A percentile compares a stretch with the other conserved stretches of the same genome.
Evolutionary conservation across 495 filamentous ascomycete genomes (phyloP).

Genomic region (Lentithecium fluviatile): DNA sequence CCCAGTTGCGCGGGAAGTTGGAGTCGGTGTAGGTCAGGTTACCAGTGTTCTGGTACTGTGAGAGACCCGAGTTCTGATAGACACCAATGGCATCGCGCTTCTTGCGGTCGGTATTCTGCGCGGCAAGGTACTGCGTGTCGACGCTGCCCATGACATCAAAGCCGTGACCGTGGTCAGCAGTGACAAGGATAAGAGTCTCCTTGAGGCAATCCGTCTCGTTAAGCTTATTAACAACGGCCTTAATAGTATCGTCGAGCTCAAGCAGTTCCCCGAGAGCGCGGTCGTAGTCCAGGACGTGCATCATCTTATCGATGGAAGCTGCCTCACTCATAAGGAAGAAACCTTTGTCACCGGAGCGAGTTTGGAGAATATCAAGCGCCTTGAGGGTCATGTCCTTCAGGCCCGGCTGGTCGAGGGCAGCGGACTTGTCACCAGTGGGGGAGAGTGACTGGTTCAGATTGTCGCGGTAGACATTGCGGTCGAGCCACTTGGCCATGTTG

Average conservation of each 20-base stretch:
- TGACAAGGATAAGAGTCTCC: constrained; percentile 67
- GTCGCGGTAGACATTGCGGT: constrained; percentile 63
- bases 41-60: constrained; percentile 59
- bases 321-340: constrained; percentile 78
- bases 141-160: constrained; percentile 63
- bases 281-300: constrained; percentile 74
- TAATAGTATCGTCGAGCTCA: constrained; percentile 72
- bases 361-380: constrained; percentile 66
- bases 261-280: constrained; percentile 72
- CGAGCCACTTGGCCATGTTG: constrained; percentile 70
- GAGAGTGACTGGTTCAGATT: constrained; percentile 62
- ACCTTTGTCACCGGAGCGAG: constrained; percentile 61
- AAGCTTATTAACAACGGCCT: constrained; percentile 63
- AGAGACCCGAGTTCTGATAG: constrained; percentile 64
- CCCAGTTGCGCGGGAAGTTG: constrained; percentile 73
- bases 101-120: constrained; percentile 56
- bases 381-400: constrained; percentile 81
- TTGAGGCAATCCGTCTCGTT: constrained; percentile 56
- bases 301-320: constrained; percentile 76
- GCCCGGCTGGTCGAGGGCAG: constrained; percentile 67
- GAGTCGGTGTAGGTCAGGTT: constrained; percentile 58
- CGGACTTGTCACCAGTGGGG: constrained; percentile 56
- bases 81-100: constrained; percentile 68
- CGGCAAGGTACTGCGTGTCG: constrained; percentile 60
- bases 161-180: constrained; percentile 75